Base-by-base conservation (phyloP, 1,284 basidiomycete species). In the Porodaedalea pini region DNA sequence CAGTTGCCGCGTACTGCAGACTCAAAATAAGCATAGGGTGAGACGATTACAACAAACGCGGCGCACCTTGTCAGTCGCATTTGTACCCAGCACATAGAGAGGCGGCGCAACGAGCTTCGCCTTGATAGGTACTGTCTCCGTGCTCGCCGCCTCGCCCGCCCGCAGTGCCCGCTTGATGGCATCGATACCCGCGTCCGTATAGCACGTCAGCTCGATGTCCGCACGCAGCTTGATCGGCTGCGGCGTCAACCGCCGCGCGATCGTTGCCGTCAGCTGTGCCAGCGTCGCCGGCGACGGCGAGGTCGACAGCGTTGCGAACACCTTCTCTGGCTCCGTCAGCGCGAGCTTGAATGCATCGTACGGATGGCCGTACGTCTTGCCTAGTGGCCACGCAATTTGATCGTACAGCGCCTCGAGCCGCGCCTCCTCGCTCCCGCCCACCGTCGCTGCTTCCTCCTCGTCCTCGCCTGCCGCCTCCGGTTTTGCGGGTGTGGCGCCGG, bases 221-320 rank as follows among this genome's bases (percentile, higher is more conserved):
- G 97, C 94, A 68, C 96, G 93, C 55, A 99, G 85, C 77, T 98
- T 99, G 80, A 99, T 96, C 10, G 97, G 95, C 73, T 99, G 97
- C 11, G 96, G 97, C 1, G 96, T 99, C 57, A 99, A 79, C 43
- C 97, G 86, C 53, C 95, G 88, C 7, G 95, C 94, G 69, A 99
- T 98, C 50, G 94, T 98, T 61, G 83, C 75, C 65, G 84, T 83
- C 27, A 99, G 82, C 59, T 93, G 80, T 25, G 77, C 73, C 50
- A 87, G 76, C 10, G 89, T 88, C 0, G 76, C 70, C 13, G 73
- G 65, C 10, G 86, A 79, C 57, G 95, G 78, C 36, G 83, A 78
- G 23, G 82, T 77, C 31, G 80, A 71, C 39, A 98, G 77, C 0
- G 83, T 79, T 10, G 84, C 80, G 67, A 95, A 95, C 6, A 98